Evolutionary conservation across 305 asterid genomes (phyloP).

Genomic region (Salvia sclarea): DNA sequence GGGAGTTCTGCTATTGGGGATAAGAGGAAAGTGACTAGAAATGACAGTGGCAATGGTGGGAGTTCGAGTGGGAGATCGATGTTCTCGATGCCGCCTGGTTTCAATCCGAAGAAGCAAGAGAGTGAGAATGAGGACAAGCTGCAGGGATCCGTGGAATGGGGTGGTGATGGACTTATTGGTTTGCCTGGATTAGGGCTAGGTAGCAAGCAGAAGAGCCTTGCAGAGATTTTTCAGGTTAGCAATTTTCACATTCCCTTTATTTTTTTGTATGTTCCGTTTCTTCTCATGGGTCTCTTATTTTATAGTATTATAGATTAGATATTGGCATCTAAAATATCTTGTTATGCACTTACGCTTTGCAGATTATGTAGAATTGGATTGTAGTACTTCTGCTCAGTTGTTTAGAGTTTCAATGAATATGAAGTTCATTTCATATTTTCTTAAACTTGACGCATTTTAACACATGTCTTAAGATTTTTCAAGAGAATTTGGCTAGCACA

Average conservation of each 20-base stretch:
- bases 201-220: constrained; percentile 88
- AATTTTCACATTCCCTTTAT: constrained; percentile 1
- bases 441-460: neutral
- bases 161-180: constrained; percentile 93
- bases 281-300: constrained; percentile 8
- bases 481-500: neutral
- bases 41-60: constrained; percentile 59
- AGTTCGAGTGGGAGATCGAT: constrained; percentile 76
- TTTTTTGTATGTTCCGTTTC: neutral
- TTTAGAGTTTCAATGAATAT: neutral
- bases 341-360: constrained; percentile 17
- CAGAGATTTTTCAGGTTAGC: constrained; percentile 83
- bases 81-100: constrained; percentile 84
- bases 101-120: constrained; percentile 70
- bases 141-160: constrained; percentile 83
- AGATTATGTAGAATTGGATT: neutral
- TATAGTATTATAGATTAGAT: neutral
- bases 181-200: constrained; percentile 93
- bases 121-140: constrained; percentile 58
- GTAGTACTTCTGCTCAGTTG: neutral
- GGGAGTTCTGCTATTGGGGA: constrained; percentile 96
- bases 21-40: constrained; percentile 82
- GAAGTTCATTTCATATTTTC: neutral
- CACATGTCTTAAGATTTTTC: neutral
- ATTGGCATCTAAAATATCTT: neutral